Base-by-base conservation (phyloP, 768 basidiomycete genomes). In the Rhizopogon vulgaris region DNA sequence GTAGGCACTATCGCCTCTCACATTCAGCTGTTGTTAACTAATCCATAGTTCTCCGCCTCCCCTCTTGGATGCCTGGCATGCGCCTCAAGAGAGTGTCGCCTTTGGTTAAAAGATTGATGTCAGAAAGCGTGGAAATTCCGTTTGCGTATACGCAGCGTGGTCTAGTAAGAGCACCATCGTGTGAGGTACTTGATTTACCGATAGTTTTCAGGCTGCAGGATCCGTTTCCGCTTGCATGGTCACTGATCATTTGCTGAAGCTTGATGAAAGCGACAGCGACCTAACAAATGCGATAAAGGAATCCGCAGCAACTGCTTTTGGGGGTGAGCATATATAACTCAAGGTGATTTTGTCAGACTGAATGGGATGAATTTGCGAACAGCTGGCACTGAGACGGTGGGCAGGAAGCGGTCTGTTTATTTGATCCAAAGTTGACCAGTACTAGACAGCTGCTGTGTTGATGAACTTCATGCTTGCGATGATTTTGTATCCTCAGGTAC, bases 121-220 rank as follows among this genome's bases (percentile, higher is more conserved):
- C 36, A 10, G 52, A 43, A 28, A 58, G 58, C 52, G 50, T 63
- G 25, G 61, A 63, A 14, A 38, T 38, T 25, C 58, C 60, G 5
- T 64, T 60, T 37, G 48, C 56, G n/a, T 50, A 57, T 22, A 41
- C 56, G n/a, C 42, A 58, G 22, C 41, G 56, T 57, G 48, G 57
- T 56, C 6, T 49, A 60, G 14, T 8, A 14, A 22, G 15, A n/a
- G 52, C 7, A 12, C 3, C 11, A 27, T 34, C 10, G 5, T 14
- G 5, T 5, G 42, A 54, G 41, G 47, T 27, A 41, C 9, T 15
- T 34, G 12, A 36, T 28, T 41, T 32, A 54, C 38, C 1, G 11
- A 15, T 9, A 10, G 2, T 7, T n/a, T 27, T 15, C 43, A 60
- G 49, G 51, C 38, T 22, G 41, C 48, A 8, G 53, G 56, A 1